Conservation (phyloP, 2,329 filamentous ascomycete species). For the Pseudocercospora ulei region DNA sequence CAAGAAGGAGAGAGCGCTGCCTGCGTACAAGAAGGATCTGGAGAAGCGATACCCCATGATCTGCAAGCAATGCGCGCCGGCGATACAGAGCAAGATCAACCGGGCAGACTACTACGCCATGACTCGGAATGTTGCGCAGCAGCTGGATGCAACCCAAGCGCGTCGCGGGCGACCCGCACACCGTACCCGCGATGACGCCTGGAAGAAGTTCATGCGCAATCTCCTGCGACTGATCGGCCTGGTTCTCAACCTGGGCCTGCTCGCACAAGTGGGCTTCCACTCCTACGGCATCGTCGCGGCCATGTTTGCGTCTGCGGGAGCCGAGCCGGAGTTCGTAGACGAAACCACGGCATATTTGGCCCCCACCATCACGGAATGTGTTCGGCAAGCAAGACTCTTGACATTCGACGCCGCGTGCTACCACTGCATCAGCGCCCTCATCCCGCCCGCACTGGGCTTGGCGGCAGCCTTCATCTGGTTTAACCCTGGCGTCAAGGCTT, state of each 20-base stretch:
- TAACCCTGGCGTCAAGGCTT: slow-evolving; percentile 30
- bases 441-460: slow-evolving; percentile 25
- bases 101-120: slow-evolving; percentile 31
- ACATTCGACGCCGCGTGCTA: slow-evolving; percentile 24
- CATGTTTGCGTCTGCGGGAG: slow-evolving; percentile 3
- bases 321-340: slow-evolving; percentile 10
- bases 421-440: slow-evolving; percentile 20
- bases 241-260: slow-evolving; percentile 22
- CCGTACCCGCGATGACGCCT: slow-evolving; percentile 40
- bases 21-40: slow-evolving; percentile 59
- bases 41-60: slow-evolving; percentile 83
- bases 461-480: slow-evolving; percentile 29
- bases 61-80: slow-evolving; percentile 68
- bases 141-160: slow-evolving; percentile 56
- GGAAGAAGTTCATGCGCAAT: slow-evolving; percentile 29
- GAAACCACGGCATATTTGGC: slow-evolving; percentile 7
- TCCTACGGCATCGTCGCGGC: slow-evolving; percentile 23
- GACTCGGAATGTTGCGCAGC: slow-evolving; percentile 43
- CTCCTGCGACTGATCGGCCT: slow-evolving; percentile 22
- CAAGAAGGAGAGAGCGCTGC: slow-evolving; percentile 58
- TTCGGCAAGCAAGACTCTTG: slow-evolving; percentile 13
- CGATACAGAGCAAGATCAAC: slow-evolving; percentile 47
- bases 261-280: slow-evolving; percentile 28
- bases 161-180: slow-evolving; percentile 35
- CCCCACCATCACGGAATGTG: slow-evolving; percentile 19